Base-by-base conservation (phyloP, 2,329 filamentous ascomycete species). In the Penicillium sp. region DNA sequence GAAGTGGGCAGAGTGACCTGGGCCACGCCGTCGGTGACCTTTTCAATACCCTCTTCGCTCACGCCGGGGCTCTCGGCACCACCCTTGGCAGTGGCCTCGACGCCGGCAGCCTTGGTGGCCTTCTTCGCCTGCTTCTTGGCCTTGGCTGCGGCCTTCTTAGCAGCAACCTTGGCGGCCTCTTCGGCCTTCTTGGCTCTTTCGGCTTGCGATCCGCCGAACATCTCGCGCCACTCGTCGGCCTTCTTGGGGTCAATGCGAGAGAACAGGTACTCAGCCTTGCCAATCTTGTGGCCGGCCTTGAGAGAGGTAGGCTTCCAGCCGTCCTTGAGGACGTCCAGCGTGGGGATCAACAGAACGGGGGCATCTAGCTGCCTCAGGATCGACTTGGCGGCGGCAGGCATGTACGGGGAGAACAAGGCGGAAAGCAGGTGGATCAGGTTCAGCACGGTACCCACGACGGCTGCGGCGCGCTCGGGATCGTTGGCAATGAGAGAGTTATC, bases 401-500 rank as follows among this genome's bases (percentile, higher is more conserved):
- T 89, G 74, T 92, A 96, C 0, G 92, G 92, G 46, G 85, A 83
- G 50, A 92, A 82, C 39, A 96, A 76, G 48, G 84, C 86, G 20
- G 91, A 89, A 43, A 95, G 80, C 28, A 96, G 84, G 66, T 92
- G 85, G 48, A 92, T 85, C 58, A 92, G 83, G 74, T 95, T 95
- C 54, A 95, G 78, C 1, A 87, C 89, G n/a, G 91, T 78, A 49
- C 89, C 88, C 48, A 95, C 81, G 18, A 86, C 82, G 5, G 82
- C 80, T 10, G 82, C 82, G 50, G 81, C 82, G 25, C 78, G 77
- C 45, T 80, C 76, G 16, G 83, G 83, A 58, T 86, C 78, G 57
- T 81, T 79, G 42, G 77, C 78, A 54, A 82, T 81, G 24, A 86
- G 76, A 38, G 76, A 72, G 66, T 86, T 86, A 72, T 85, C 82